Base-by-base conservation (phyloP, 1,284 basidiomycete genomes). In the Sporisorium scitamineum region DNA sequence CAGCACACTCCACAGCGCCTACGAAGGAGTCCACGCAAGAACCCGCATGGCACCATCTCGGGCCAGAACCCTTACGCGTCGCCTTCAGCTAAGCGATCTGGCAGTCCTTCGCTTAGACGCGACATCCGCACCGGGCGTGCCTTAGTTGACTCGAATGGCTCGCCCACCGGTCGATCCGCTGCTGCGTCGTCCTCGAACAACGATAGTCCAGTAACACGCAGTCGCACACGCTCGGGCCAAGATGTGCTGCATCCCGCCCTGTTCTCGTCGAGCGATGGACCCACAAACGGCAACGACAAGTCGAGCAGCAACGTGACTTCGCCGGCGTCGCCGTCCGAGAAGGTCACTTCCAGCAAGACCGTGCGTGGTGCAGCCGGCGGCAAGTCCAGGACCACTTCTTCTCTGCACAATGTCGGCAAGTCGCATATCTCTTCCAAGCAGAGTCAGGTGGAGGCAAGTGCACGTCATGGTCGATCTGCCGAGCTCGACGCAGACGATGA, bases 11-110 rank as follows among this genome's bases (percentile, higher is more conserved):
- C 75, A 20, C 39, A 42, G n/a, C 39, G 39, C 1, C 56, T 79
- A 44, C 70, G 83, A 11, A 64, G 83, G 45, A 83, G 81, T 58
- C 83, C 83, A 34, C 69, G 83, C 22, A 85, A 85, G 70, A 78
- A 76, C n/a, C 82, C 83, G 39, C 67, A 61, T 27, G 83, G 83
- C 10, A 82, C 80, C 31, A 57, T 68, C 45, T 73, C 65, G 18
- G 65, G 60, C 26, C 57, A 73, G 34, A 85, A 85, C 58, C 83
- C 83, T 4, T 85, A 81, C 57, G 83, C 83, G 7, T 66, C 70
- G 52, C 71, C 64, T 20, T 54, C 29, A 3, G 24, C 50, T 5
- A 62, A 65, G 44, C 57, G 56, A 20, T 48, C 64, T 5, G 32
- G 39, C 22, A 70, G 73, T 22, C 68, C 67, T 20, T 37, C 44